Evolutionary conservation across 2,329 filamentous ascomycete species (phyloP).

Genomic region (Rutstroemia sp.): DNA sequence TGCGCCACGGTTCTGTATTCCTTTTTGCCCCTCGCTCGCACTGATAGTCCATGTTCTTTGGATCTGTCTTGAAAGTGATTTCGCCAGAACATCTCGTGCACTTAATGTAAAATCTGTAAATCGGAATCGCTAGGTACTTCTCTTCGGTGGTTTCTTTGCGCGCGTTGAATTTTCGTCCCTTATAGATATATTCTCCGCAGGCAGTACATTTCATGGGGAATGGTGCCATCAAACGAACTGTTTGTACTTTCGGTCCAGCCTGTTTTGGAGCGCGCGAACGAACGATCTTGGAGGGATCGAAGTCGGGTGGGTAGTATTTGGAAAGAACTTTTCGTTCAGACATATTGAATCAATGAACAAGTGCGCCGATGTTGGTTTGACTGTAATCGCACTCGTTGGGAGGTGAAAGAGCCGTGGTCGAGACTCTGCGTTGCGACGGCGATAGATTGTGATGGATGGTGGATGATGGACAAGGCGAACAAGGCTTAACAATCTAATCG

Average conservation of each 20-base stretch:
- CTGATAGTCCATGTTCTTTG: conserved; percentile 87
- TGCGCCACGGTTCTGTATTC: conserved; percentile 87
- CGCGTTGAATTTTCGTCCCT: conserved; percentile 91
- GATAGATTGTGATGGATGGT: neutral
- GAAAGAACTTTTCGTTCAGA: conserved; percentile 77
- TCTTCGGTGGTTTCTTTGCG: conserved; percentile 89
- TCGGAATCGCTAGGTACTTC: conserved; percentile 80
- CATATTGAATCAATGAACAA: conserved; percentile 43
- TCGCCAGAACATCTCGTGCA: conserved; percentile 82
- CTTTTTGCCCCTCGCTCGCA: conserved; percentile 75
- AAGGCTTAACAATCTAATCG: too few species aligned
- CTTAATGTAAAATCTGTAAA: conserved; percentile 84
- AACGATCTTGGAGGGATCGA: conserved; percentile 77
- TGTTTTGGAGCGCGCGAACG: conserved; percentile 63
- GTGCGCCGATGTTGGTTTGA: neutral
- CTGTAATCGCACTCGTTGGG: neutral
- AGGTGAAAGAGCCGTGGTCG: too few species aligned
- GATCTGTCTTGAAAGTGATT: conserved; percentile 91
- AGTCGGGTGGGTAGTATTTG: conserved; percentile 65
- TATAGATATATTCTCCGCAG: conserved; percentile 80
- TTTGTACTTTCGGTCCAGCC: conserved; percentile 72
- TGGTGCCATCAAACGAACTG: conserved; percentile 84
- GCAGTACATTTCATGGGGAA: conserved; percentile 69
- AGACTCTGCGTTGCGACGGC: too few species aligned
- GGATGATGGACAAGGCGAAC: neutral